Base-by-base conservation (phyloP, 2,329 filamentous ascomycete genomes). In the Cercospora sesami region DNA sequence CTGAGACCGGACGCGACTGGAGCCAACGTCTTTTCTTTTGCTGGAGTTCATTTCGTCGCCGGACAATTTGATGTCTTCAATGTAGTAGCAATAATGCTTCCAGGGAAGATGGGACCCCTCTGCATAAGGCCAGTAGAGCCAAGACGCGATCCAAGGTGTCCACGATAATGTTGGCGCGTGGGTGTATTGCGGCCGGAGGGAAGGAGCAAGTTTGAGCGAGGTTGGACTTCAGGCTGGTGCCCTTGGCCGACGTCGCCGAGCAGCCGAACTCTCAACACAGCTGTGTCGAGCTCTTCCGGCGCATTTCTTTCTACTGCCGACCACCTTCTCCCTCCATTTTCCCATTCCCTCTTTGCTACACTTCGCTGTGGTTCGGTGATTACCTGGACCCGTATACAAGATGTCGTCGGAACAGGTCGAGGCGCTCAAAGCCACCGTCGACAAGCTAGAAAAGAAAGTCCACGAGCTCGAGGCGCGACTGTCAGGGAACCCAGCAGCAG, bases 391-490 rank as follows among this genome's bases (percentile, higher is more conserved):
- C 28, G 26, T 63, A 51, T 59, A 57, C 59, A 71, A 59, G 28
- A 73, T 73, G 71, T 70, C 62, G 62, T 57, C 71, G 62, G 71
- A 71, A 58, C 67, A 58, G 55, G 72, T 71, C 59, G 72, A 72
- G 30, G 65, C 69, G 82, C 88, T 98, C 78, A 93, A 94, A 84
- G 88, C 90, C 83, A 88, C 93, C 78, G 90, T 98, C 80, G 85
- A 88, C 79, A 88, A 88, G 83, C 90, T 99, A 76, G 93, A 98
- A 83, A 84, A 88, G 79, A 91, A 94, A 78, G 91, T 99, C 77
- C 89, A 91, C 81, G 87, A 92, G 78, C 88, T 99, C 74, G 95
- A 99, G 82, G 82, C 86, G 78, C 89, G 89, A 79, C 84, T 95
- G 68, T 78, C 81, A 51, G 80, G 81, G 66, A 73, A 77, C 62